Percentiles rank a stretch among this genome's conserved stretches.
Conservation (phyloP, 805 yeast species). For the Monosporozyma siamensis region DNA sequence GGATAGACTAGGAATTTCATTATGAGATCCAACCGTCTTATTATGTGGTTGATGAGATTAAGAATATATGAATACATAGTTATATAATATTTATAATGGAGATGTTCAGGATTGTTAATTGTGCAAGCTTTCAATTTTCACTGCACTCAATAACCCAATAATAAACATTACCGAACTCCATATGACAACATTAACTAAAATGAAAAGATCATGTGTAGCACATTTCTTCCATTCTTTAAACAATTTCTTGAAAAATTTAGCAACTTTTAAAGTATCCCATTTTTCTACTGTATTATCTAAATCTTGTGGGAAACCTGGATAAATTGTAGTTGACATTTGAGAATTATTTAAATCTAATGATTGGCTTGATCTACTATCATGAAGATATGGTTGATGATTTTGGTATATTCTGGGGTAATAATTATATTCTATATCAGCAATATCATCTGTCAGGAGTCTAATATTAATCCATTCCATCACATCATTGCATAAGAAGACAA, state of each 20-base stretch:
- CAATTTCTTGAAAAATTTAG: constrained; percentile 1
- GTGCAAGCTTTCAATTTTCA: neutral
- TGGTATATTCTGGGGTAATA: constrained; percentile 1
- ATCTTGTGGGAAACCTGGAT: neutral
- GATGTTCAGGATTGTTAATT: too few relatives aligned
- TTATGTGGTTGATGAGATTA: neutral
- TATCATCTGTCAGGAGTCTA: neutral
- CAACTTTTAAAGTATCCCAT: neutral
- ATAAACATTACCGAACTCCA: constrained; percentile 17
- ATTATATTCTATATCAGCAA: constrained; percentile 1
- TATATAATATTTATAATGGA: too few relatives aligned
- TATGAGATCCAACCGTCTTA: too few relatives aligned
- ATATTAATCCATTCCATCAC: constrained; percentile 9
- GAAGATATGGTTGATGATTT: neutral
- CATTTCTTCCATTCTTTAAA: constrained; percentile 12
- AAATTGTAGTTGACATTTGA: neutral
- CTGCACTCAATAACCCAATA: constrained; percentile 10
- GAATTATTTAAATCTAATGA: constrained; percentile 2
- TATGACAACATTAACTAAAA: constrained; percentile 9
- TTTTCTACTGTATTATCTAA: neutral
- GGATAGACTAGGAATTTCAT: too few relatives aligned
- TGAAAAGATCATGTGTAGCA: constrained; percentile 12
- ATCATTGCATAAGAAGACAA: constrained; percentile 22
- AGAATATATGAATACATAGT: neutral
- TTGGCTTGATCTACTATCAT: neutral